A percentile compares a stretch with the other conserved stretches of the same genome.
Conservation (phyloP, 257 asterid genomes). For the Nemophila menziesii region DNA sequence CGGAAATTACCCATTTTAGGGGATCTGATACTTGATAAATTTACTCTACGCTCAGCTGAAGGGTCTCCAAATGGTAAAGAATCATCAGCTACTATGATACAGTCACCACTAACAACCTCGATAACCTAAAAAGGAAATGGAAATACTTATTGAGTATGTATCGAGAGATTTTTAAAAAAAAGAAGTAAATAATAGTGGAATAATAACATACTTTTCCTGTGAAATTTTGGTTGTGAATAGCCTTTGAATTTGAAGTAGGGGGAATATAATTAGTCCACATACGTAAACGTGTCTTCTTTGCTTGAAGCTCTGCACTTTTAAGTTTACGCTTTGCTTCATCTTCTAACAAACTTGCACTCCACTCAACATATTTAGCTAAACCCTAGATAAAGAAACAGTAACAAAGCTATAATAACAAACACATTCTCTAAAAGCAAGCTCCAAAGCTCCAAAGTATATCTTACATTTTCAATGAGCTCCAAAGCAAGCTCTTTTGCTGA, state of each 20-base stretch:
- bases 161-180: neutral
- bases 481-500: constrained; percentile 77
- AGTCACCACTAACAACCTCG: constrained; percentile 72
- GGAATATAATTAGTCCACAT: constrained; percentile 70
- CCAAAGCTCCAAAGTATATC: constrained; percentile 11
- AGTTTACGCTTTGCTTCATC: constrained; percentile 47
- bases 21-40: constrained; percentile 73
- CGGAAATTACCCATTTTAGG: constrained; percentile 82
- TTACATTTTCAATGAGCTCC: constrained; percentile 86
- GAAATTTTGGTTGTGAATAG: constrained; percentile 74
- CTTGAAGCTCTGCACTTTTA: constrained; percentile 68
- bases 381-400: neutral
- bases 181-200: neutral
- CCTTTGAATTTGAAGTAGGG: constrained; percentile 61
- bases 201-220: constrained; percentile 50
- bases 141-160: neutral
- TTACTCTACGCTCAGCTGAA: constrained; percentile 66
- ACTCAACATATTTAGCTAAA: constrained; percentile 29
- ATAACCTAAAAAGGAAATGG: constrained; percentile 45
- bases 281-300: constrained; percentile 50
- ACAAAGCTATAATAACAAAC: neutral
- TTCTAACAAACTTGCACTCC: constrained; percentile 70
- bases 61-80: constrained; percentile 78
- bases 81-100: constrained; percentile 66
- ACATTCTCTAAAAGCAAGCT: neutral